phyloP scores from a whole-genome alignment of 2,329 filamentous ascomycete species.

The Fusarium temperatum region DNA sequence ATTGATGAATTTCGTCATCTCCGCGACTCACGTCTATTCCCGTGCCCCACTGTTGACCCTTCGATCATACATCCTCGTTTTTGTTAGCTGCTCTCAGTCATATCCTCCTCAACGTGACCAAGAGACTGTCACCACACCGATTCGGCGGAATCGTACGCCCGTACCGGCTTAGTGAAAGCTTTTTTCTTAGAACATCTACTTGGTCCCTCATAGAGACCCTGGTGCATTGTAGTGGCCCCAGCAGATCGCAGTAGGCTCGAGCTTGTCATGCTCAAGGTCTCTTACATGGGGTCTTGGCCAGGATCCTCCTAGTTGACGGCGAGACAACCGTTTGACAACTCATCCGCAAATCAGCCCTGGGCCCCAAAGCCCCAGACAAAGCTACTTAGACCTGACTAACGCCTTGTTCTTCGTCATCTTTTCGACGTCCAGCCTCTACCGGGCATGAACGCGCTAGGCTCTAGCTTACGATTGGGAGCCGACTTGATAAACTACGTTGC shows the following conservation, averaged over 20 bases:
- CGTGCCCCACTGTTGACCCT: slow-evolving; percentile 29
- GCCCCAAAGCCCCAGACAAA: slow-evolving; percentile 43
- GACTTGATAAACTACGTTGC: slow-evolving; percentile 44
- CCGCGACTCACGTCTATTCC: slow-evolving; percentile 34
- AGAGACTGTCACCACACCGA: slow-evolving; percentile 37
- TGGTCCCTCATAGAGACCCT: slow-evolving; percentile 49
- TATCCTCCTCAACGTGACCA: slow-evolving; percentile 36
- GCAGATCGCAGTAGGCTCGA: slow-evolving; percentile 52
- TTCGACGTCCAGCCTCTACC: slow-evolving; percentile 39
- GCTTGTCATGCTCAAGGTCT: slow-evolving; percentile 52
- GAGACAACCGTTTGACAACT: slow-evolving; percentile 50
- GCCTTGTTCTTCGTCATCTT: slow-evolving; percentile 44
- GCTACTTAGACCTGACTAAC: slow-evolving; percentile 41
- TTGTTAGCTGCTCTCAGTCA: slow-evolving; percentile 33
- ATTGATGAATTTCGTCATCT: slow-evolving; percentile 40
- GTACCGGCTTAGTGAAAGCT: slow-evolving; percentile 34
- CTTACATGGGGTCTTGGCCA: slow-evolving; percentile 48
- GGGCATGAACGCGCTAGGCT: slow-evolving; percentile 44
- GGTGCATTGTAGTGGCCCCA: slow-evolving; percentile 51
- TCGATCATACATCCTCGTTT: slow-evolving; percentile 16
- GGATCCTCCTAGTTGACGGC: slow-evolving; percentile 54
- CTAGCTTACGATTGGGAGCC: slow-evolving; percentile 43
- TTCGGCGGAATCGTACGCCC: slow-evolving; percentile 39
- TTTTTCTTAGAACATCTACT: slow-evolving; percentile 18
- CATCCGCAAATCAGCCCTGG: slow-evolving; percentile 46